phyloP scores from a whole-genome alignment of 305 asterid genomes.

The Withania somnifera region DNA sequence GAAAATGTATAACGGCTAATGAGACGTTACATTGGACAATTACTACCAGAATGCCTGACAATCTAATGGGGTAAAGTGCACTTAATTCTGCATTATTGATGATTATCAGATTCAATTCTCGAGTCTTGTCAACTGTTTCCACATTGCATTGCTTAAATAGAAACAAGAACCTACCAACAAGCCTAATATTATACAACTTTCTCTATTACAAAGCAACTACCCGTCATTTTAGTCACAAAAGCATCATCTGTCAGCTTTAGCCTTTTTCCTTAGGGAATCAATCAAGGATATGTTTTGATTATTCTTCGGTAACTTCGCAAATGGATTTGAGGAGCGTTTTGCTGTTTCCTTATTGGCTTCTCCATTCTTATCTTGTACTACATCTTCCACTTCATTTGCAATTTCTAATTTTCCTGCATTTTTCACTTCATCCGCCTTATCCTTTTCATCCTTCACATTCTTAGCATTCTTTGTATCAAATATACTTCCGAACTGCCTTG shows the following conservation, averaged over 20 bases:
- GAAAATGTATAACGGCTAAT: too few species aligned
- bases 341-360: constrained; percentile 23
- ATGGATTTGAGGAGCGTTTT: constrained; percentile 71
- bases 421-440: neutral
- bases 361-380: neutral
- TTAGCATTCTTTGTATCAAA: constrained; percentile 12
- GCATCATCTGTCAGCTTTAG: neutral
- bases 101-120: neutral
- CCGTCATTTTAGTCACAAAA: neutral
- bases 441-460: neutral
- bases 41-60: neutral
- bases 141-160: neutral
- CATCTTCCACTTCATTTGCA: neutral
- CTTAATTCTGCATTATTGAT: neutral
- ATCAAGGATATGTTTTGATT: constrained; percentile 50
- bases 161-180: neutral
- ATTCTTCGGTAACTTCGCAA: constrained; percentile 58
- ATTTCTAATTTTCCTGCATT: neutral
- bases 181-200: neutral
- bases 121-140: neutral
- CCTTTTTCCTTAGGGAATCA: constrained; percentile 63
- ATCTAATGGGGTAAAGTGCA: too few species aligned
- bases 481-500: constrained; percentile 21
- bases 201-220: neutral
- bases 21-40: neutral